Evolutionary conservation across 2,329 filamentous ascomycete genomes (phyloP).

Genomic region (Onygenales sp.): DNA sequence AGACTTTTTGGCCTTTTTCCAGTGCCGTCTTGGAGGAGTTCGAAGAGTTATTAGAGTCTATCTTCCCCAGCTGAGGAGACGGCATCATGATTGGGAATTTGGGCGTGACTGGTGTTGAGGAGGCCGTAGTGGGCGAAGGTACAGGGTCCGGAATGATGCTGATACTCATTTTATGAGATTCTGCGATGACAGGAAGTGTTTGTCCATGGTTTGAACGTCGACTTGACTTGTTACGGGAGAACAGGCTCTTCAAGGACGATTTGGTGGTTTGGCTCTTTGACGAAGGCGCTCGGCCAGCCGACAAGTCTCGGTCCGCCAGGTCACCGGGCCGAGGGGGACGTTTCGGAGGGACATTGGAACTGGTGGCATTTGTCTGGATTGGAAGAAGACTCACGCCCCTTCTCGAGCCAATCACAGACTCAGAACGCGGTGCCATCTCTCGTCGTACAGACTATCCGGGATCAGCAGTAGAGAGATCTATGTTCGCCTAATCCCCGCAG

Average conservation of each 20-base stretch:
- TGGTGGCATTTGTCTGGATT: slow-evolving; percentile 24
- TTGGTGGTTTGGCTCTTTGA: slow-evolving; percentile 28
- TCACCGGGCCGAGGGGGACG: slow-evolving; percentile 7
- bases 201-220: slow-evolving; percentile 18
- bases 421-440: slow-evolving; percentile 7
- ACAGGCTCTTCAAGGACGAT: slow-evolving; percentile 27
- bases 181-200: slow-evolving; percentile 25
- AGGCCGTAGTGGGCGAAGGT: slow-evolving; percentile 17
- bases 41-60: slow-evolving; percentile 13
- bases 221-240: slow-evolving; percentile 25
- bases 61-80: slow-evolving; percentile 15
- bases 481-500: background rate
- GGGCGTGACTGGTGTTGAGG: slow-evolving; percentile 18
- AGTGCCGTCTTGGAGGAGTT: slow-evolving; percentile 13
- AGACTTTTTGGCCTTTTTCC: slow-evolving; percentile 14
- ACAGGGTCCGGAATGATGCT: slow-evolving; percentile 10
- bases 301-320: slow-evolving; percentile 16
- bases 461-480: background rate
- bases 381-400: slow-evolving; percentile 27
- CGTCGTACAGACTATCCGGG: background rate
- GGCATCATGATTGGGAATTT: slow-evolving; percentile 17
- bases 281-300: slow-evolving; percentile 18
- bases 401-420: slow-evolving; percentile 25
- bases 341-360: slow-evolving; percentile 7
- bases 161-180: slow-evolving; percentile 14